A percentile compares a stretch with the other conserved stretches of the same genome.
Conservation (phyloP, 2,329 filamentous ascomycete species). For the Beauveria varroae region DNA sequence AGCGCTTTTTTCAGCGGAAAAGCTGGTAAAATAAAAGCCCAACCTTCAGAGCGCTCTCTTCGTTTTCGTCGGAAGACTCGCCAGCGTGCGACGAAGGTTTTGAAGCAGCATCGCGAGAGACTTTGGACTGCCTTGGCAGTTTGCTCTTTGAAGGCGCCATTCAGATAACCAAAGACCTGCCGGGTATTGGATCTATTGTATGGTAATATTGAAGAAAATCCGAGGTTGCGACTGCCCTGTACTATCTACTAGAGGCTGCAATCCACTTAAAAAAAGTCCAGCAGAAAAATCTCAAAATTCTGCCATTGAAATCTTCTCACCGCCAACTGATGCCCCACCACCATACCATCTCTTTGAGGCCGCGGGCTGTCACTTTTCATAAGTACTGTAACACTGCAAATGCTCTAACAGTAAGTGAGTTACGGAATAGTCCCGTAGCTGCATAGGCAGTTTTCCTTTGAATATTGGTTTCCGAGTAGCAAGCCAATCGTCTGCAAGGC, state of each 20-base stretch:
- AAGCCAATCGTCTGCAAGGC: too few relatives aligned
- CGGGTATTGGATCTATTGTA: too few relatives aligned
- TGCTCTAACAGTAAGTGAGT: too few relatives aligned
- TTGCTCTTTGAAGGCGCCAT: not conserved
- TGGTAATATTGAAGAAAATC: not conserved
- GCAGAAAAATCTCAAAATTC: constrained; percentile 12
- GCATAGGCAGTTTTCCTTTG: too few relatives aligned
- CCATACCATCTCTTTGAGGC: too few relatives aligned
- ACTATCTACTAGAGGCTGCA: not conserved
- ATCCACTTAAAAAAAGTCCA: not conserved
- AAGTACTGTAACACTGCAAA: too few relatives aligned
- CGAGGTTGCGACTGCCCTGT: not conserved
- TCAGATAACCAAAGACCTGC: not conserved
- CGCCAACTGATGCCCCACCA: constrained; percentile 7
- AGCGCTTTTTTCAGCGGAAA: not conserved
- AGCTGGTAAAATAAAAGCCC: not conserved
- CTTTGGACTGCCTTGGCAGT: not conserved
- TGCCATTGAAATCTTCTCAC: constrained; percentile 11
- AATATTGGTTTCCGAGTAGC: too few relatives aligned
- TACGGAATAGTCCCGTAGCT: too few relatives aligned
- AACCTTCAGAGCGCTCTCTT: not conserved
- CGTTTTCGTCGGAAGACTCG: constrained; percentile 12
- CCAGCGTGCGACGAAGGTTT: not conserved
- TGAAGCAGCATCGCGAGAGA: not conserved
- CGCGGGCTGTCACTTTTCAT: too few relatives aligned